Evolutionary conservation across 495 filamentous ascomycete species (phyloP), one percentile per base, ranked within the genome.

Genomic region (Hamigera avellanea): DNA sequence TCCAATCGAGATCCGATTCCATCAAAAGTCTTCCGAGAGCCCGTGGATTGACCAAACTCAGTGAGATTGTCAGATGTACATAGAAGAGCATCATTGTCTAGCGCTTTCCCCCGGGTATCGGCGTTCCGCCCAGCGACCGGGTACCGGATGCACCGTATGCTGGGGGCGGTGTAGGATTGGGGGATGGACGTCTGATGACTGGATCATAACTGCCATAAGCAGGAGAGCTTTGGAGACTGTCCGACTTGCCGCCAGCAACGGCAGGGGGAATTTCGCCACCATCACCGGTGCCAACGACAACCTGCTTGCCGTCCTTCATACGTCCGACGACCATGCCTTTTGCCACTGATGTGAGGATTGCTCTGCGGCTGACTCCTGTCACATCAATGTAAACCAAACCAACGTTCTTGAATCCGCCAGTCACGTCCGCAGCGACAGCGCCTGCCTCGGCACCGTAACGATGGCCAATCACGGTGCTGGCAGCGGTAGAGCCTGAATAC

Each of bases 311-410:
- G 18, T 86, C 80, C 16, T 69, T 70, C 45, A 95, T 89, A 32
- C 75, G 76, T 12, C 91, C 91, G 13, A 98, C 82, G 0, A 96
- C 84, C 89, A 95, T 94, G n/a, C 93, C 91, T 63, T 93, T 95
- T 14, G 93, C 91, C 4, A 98, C 91, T 2, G 68, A 72, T 65
- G 93, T 98, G 42, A 98, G 74, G 34, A 98, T 72, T 0, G 93
- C 93, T 42, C 80, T 70, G 9, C 91, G 68, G 33, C 81, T 88
- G 3, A 98, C 93, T 3, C 91, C 91, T 0, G 85, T 78, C 6
- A 88, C 93, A 50, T 98, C 91, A 27, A 98, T 89, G 50, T 98
- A 98, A n/a, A 98, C 91, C 26, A 98, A 64, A 3, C 87, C 89
- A 28, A 96, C 93, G 47, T 96, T 96, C 64, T 83, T 93, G 45